phyloP scores from a whole-genome alignment of 768 basidiomycete species.

The Gyrodon lividus region DNA sequence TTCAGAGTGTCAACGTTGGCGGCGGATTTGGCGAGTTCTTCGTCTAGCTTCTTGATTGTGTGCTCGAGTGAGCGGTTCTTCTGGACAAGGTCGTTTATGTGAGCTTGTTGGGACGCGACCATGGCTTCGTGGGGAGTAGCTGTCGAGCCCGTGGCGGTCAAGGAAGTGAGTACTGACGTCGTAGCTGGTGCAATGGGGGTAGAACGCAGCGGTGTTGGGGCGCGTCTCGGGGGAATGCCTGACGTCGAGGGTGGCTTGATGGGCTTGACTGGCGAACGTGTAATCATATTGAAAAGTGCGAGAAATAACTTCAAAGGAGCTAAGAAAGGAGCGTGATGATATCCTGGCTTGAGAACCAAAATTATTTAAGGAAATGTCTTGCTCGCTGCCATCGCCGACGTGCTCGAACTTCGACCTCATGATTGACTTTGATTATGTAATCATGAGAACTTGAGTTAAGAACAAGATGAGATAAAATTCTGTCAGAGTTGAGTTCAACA shows the following conservation, averaged over 20 bases:
- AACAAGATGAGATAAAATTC: too few relatives aligned
- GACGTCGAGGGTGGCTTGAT: slow-evolving; percentile 2
- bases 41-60: slow-evolving; percentile 52
- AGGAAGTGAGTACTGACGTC: slow-evolving; percentile 25
- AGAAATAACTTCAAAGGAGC: not conserved
- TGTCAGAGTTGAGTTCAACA: too few relatives aligned
- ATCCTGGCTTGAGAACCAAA: not conserved
- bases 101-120: slow-evolving; percentile 59
- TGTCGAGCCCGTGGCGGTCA: slow-evolving; percentile 29
- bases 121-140: slow-evolving; percentile 44
- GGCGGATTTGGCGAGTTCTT: slow-evolving; percentile 42
- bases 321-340: not conserved
- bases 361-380: not conserved
- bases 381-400: not conserved
- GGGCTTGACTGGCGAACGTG: slow-evolving; percentile 29
- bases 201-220: slow-evolving; percentile 22
- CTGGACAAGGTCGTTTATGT: slow-evolving; percentile 74
- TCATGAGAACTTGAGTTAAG: too few relatives aligned
- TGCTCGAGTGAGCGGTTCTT: slow-evolving; percentile 65
- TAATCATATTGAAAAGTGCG: slow-evolving; percentile 21
- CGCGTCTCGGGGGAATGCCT: slow-evolving; percentile 15
- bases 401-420: not conserved
- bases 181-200: slow-evolving; percentile 19
- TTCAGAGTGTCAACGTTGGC: slow-evolving; percentile 34
- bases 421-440: too few relatives aligned